phyloP scores from a whole-genome alignment of 495 filamentous ascomycete genomes.

The Collariella sp. region DNA sequence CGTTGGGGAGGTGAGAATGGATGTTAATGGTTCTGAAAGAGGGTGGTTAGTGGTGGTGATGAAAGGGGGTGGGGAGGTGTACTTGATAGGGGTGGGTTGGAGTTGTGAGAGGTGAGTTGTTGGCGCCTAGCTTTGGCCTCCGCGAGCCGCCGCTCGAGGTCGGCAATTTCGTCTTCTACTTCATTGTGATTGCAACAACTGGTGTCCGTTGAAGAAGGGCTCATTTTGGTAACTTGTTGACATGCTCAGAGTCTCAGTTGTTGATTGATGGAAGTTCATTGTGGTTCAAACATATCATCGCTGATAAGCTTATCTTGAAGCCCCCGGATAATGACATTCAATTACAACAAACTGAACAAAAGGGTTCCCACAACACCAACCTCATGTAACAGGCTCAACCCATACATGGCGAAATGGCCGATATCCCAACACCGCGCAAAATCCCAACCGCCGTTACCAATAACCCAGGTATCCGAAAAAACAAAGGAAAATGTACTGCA shows the following conservation, averaged over 20 bases:
- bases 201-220: background rate
- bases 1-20: conserved; percentile 22
- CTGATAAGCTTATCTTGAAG: conserved; percentile 13
- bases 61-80: background rate
- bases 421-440: conserved; percentile 12
- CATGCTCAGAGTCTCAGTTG: background rate
- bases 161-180: conserved; percentile 27
- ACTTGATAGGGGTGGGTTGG: background rate
- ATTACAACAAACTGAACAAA: conserved; percentile 8
- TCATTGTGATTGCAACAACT: background rate
- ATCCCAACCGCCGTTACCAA: background rate
- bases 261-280: background rate
- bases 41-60: background rate
- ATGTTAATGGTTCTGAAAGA: background rate
- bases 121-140: conserved; percentile 22
- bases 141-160: conserved; percentile 31
- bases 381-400: background rate
- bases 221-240: background rate
- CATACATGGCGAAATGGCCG: background rate
- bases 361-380: background rate
- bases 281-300: background rate
- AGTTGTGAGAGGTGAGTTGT: conserved; percentile 3
- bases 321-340: conserved; percentile 1
- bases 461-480: background rate
- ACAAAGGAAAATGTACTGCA: background rate